Conservation (phyloP, 352 stramenopile genomes). For the Globisporangium nunn region DNA sequence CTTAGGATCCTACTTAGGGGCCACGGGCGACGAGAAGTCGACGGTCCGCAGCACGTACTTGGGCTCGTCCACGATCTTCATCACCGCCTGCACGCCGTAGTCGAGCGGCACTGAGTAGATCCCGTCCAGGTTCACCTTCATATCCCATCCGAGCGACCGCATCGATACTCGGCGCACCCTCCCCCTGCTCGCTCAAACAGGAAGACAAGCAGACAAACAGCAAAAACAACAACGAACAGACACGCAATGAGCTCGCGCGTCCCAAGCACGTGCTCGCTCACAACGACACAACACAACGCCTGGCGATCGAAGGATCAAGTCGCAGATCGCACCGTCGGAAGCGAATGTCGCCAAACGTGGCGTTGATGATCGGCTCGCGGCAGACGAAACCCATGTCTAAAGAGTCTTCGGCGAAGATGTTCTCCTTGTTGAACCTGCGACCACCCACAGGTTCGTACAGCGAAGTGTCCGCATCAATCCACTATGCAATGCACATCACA, state of each 20-base stretch:
- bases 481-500: neutral
- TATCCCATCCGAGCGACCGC: slow-evolving; percentile 85
- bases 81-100: slow-evolving; percentile 86
- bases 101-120: slow-evolving; percentile 85
- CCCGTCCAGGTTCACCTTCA: slow-evolving; percentile 84
- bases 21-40: slow-evolving; percentile 38
- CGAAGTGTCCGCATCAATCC: neutral
- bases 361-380: slow-evolving; percentile 86
- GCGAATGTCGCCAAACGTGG: slow-evolving; percentile 85
- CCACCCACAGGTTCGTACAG: neutral
- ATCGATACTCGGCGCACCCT: slow-evolving; percentile 81
- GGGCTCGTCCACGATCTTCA: slow-evolving; percentile 84
- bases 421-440: slow-evolving; percentile 78
- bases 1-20: neutral
- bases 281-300: neutral
- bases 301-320: too few relatives aligned
- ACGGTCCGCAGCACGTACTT: slow-evolving; percentile 84
- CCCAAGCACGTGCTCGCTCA: neutral
- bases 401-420: slow-evolving; percentile 77
- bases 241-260: neutral
- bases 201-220: neutral
- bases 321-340: slow-evolving; percentile 55
- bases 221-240: neutral
- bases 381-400: slow-evolving; percentile 85
- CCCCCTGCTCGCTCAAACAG: slow-evolving; percentile 25